phyloP scores from a whole-genome alignment of 2,329 filamentous ascomycete species.

The Paraconiothyrium brasiliense region DNA sequence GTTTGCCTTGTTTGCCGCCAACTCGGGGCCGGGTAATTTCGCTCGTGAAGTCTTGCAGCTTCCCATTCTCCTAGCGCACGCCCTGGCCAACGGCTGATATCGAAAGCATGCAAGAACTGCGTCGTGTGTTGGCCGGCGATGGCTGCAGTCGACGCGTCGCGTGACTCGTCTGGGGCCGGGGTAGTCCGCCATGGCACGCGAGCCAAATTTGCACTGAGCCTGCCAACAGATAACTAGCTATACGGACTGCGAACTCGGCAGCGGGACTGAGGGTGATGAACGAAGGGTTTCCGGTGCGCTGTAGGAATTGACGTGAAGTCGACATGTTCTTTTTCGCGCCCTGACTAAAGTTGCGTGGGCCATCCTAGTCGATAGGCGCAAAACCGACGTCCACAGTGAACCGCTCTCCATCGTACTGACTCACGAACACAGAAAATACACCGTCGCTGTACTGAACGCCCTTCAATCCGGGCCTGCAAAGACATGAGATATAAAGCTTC shows the following conservation, averaged over 20 bases:
- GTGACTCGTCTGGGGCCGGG: constrained; percentile 8
- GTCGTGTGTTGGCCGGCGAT: neutral
- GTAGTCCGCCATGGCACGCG: neutral
- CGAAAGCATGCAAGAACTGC: constrained; percentile 2
- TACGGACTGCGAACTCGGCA: neutral
- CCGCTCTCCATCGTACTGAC: neutral
- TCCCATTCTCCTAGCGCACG: constrained; percentile 26
- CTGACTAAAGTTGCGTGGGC: neutral
- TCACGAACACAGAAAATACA: too few relatives aligned
- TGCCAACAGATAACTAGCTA: neutral
- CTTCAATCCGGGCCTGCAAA: too few relatives aligned
- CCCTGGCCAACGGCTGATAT: constrained; percentile 21
- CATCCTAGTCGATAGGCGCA: neutral
- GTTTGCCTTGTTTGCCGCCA: neutral
- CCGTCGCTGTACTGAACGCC: too few relatives aligned
- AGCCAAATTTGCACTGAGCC: neutral
- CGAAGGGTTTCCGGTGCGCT: neutral
- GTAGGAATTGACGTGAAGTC: neutral
- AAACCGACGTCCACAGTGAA: neutral
- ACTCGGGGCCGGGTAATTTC: constrained; percentile 27
- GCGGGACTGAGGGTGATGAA: neutral
- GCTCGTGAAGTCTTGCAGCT: constrained; percentile 20
- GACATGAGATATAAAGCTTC: too few relatives aligned
- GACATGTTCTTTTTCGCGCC: neutral
- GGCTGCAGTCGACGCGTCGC: constrained; percentile 25